Evolutionary conservation across 208 protist species (phyloP), one percentile per base, ranked within the genome.

Genomic region (Crithidia brevicula): DNA sequence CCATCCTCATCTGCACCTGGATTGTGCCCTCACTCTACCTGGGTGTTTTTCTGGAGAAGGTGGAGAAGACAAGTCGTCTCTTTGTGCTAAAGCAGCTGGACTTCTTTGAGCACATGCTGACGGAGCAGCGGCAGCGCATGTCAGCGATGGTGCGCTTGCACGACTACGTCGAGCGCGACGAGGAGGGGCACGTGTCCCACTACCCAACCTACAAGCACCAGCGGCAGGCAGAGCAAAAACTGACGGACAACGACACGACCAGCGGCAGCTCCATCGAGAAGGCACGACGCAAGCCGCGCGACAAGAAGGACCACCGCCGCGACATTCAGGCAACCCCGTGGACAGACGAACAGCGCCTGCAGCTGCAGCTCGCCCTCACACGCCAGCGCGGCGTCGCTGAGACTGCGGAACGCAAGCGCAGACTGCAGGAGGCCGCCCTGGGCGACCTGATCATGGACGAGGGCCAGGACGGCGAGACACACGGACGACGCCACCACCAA

Each of bases 41-140:
- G 66, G 94, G 88, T 36, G 87, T 96, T 58, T 95, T 97, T 70
- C 68, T 96, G 49, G 90, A 96, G 54, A 95, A 95, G 81, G 81
- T 96, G 47, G 83, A 93, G 57, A 86, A 83, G 54, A 94, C 86
- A 13, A 85, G 79, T 33, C 79, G 82, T 1, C 77, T 89, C 50
- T 95, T 90, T 59, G 75, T 86, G 49, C 74, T 88, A 28, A 94
- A 93, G 67, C 87, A 95, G 72, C 64, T 95, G 10, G 74, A 89
- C 59, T 65, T 86, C 38, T 93, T 95, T 52, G 84, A 93, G 38
- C 65, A 63, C 58, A 92, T 97, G 82, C 54, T 95, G 22, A 70
- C 72, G 38, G 88, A 96, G 71, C 87, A 95, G 67, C 81, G 82
- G 10, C 83, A 91, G 69, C 83, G 78, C 52, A 57, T 89, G 51